These are phyloP conservation scores for Nicotiana undulata DNA, from an alignment of 257 asterid species.

Conservation along the genomic window DNA sequence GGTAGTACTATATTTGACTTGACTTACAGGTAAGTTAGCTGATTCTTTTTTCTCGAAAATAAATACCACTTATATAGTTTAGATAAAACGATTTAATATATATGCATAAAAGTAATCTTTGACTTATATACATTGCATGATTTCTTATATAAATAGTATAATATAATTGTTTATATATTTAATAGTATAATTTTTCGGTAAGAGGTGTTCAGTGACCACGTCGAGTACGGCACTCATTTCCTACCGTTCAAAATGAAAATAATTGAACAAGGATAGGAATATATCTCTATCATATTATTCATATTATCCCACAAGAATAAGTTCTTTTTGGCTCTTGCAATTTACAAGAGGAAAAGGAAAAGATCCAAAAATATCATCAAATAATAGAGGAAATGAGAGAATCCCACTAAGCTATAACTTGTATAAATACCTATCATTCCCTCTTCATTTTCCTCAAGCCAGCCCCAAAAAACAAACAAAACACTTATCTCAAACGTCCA, in stretches of 20 bases:
- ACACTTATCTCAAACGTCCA: neutral
- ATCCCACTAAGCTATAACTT: neutral
- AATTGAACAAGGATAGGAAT: neutral
- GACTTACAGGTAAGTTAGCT: neutral
- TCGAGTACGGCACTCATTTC: too few species aligned
- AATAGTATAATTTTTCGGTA: too few species aligned
- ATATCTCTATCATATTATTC: neutral
- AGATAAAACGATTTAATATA: too few species aligned
- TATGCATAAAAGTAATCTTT: too few species aligned
- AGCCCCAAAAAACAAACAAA: neutral
- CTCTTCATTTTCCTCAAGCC: neutral
- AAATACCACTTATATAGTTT: too few species aligned
- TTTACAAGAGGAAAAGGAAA: too few species aligned
- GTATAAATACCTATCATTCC: neutral
- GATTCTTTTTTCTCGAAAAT: neutral
- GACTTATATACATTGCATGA: too few species aligned
- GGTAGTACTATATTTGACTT: neutral
- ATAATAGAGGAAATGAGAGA: conserved; percentile 4
- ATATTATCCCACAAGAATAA: neutral
- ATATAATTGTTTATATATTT: too few species aligned
- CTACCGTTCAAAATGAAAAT: neutral
- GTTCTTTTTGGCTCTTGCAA: neutral
- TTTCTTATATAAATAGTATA: too few species aligned
- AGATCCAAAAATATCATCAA: neutral
- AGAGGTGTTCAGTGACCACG: too few species aligned